A percentile compares a stretch with the other conserved stretches of the same genome.
These are phyloP conservation scores for Ceratobasidium sp. DNA, from an alignment of 1,284 basidiomycete species.

Conservation along the genomic window DNA sequence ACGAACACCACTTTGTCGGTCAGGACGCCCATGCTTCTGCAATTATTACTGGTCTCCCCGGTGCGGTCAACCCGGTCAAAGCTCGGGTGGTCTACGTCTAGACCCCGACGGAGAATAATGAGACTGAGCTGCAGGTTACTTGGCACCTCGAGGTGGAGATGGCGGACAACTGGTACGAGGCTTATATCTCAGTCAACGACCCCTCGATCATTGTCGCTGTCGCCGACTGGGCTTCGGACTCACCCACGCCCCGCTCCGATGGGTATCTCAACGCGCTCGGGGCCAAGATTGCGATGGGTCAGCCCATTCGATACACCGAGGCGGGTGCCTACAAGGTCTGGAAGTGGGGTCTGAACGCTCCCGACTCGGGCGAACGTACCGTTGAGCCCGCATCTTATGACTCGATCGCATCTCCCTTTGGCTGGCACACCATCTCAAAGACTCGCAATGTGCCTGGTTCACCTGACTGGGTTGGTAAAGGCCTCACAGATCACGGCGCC, in stretches of 20 bases:
- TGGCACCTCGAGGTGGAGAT: conserved; percentile 90
- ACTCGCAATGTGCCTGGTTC: conserved; percentile 65
- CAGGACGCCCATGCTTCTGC: conserved; percentile 60
- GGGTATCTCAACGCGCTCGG: conserved; percentile 57
- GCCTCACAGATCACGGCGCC: conserved; percentile 51
- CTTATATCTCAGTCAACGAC: conserved; percentile 71
- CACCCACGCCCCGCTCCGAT: conserved; percentile 54
- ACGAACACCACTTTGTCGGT: conserved; percentile 66
- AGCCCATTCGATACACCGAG: conserved; percentile 54
- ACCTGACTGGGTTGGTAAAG: conserved; percentile 27
- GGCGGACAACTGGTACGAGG: conserved; percentile 88
- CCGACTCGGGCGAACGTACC: conserved; percentile 70
- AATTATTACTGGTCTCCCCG: conserved; percentile 72
- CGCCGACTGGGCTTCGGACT: conserved; percentile 85
- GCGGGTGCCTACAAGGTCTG: conserved; percentile 78
- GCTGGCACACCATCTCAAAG: conserved; percentile 81
- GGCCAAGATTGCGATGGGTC: conserved; percentile 54
- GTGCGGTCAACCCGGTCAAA: conserved; percentile 79
- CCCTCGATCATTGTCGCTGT: conserved; percentile 82
- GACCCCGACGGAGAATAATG: conserved; percentile 70
- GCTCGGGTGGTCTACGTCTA: conserved; percentile 78
- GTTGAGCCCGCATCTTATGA: conserved; percentile 75
- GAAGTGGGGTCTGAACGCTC: conserved; percentile 82
- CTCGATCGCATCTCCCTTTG: conserved; percentile 81
- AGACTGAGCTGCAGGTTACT: conserved; percentile 69